Evolutionary conservation across 2,329 filamentous ascomycete genomes (phyloP).

Genomic region (Rutstroemia sp.): DNA sequence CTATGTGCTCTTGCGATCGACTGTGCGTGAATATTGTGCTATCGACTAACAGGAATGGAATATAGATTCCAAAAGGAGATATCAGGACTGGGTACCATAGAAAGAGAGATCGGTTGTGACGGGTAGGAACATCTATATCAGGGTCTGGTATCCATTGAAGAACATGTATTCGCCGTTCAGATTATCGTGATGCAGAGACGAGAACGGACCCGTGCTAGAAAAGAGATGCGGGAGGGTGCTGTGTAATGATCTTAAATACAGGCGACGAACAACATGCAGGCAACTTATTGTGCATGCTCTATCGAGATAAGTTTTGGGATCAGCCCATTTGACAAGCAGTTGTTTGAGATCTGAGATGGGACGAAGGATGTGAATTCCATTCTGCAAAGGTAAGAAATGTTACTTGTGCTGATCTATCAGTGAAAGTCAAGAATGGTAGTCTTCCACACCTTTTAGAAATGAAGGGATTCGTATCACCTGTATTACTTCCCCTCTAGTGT

Average conservation of each 20-base stretch:
- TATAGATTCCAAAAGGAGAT: background rate
- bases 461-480: too few relatives aligned
- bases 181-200: constrained; percentile 13
- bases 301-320: background rate
- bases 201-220: background rate
- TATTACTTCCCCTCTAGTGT: too few relatives aligned
- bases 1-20: background rate
- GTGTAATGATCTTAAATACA: background rate
- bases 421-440: too few relatives aligned
- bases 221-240: background rate
- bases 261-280: background rate
- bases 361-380: background rate
- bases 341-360: too few relatives aligned
- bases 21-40: too few relatives aligned
- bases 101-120: background rate
- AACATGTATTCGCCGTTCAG: constrained; percentile 1
- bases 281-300: background rate
- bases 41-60: background rate
- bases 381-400: too few relatives aligned
- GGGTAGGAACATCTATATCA: constrained; percentile 5
- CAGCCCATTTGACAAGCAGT: too few relatives aligned
- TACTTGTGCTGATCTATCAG: too few relatives aligned
- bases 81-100: too few relatives aligned
- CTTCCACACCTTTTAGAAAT: too few relatives aligned
- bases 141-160: constrained; percentile 4